Evolutionary conservation across 2,329 filamentous ascomycete genomes (phyloP).

Genomic region (Torrubiella hemipterigena): DNA sequence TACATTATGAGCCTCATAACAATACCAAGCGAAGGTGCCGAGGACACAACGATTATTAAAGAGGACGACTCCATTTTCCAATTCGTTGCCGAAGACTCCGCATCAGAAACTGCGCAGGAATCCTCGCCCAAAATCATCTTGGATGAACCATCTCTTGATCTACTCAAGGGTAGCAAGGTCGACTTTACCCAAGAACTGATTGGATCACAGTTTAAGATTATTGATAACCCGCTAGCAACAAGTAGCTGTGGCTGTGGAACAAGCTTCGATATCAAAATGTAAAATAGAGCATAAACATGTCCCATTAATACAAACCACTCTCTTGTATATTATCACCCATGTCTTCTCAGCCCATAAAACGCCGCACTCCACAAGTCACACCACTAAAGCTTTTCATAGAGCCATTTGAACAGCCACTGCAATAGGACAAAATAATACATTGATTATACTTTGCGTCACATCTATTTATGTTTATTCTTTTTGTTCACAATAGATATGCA

Average conservation of each 20-base stretch:
- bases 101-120: slow-evolving; percentile 14
- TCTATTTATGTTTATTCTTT: too few relatives aligned
- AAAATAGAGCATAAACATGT: slow-evolving; percentile 8
- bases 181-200: slow-evolving; percentile 97
- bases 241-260: slow-evolving; percentile 97
- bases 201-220: slow-evolving; percentile 80
- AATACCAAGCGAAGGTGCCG: slow-evolving; percentile 29
- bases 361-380: too few relatives aligned
- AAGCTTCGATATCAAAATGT: slow-evolving; percentile 85
- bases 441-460: slow-evolving; percentile 1
- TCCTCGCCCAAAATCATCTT: slow-evolving; percentile 67
- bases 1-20: slow-evolving; percentile 83
- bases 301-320: too few relatives aligned
- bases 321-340: slow-evolving; percentile 1
- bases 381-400: too few relatives aligned
- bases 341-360: too few relatives aligned
- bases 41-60: slow-evolving; percentile 24
- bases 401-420: too few relatives aligned
- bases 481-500: too few relatives aligned
- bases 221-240: slow-evolving; percentile 80
- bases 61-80: slow-evolving; percentile 87
- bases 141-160: slow-evolving; percentile 74
- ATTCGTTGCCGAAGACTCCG: slow-evolving; percentile 41
- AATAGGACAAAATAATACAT: slow-evolving; percentile 1
- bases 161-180: slow-evolving; percentile 87